phyloP scores from a whole-genome alignment of 2,329 filamentous ascomycete genomes.

The Alternaria ethzedia region DNA sequence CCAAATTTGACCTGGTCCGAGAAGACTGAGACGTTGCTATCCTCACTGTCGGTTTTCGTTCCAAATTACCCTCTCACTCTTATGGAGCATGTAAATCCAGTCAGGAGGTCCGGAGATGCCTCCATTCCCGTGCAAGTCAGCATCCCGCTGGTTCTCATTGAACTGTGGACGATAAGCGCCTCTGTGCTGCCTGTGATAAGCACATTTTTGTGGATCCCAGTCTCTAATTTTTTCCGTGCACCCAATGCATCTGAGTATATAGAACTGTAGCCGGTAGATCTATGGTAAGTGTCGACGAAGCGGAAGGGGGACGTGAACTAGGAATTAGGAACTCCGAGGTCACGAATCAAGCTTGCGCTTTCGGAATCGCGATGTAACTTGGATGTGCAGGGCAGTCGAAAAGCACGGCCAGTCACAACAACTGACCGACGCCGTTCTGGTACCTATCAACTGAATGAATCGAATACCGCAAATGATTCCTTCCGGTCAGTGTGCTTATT shows the following conservation, averaged over 20 bases:
- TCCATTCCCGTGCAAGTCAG: constrained; percentile 33
- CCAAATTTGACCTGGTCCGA: not conserved
- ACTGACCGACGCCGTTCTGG: not conserved
- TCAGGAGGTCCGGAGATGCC: constrained; percentile 46
- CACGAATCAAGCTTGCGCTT: not conserved
- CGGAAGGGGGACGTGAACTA: not conserved
- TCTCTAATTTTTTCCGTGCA: constrained; percentile 18
- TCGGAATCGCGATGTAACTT: not conserved
- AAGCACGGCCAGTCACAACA: not conserved
- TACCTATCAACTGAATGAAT: not conserved
- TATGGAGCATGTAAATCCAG: constrained; percentile 38
- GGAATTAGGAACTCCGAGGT: not conserved
- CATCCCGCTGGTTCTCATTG: constrained; percentile 22
- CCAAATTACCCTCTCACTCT: not conserved
- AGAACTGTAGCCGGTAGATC: constrained; percentile 12
- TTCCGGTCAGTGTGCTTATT: not conserved
- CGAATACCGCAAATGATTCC: not conserved
- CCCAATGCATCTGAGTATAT: not conserved
- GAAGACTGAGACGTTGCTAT: not conserved
- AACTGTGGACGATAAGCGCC: constrained; percentile 43
- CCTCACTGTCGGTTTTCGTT: not conserved
- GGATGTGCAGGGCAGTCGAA: not conserved
- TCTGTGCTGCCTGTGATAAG: constrained; percentile 35
- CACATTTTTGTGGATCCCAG: not conserved
- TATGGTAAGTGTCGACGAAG: not conserved